phyloP scores from a whole-genome alignment of 2,329 filamentous ascomycete genomes.

The Botrytis elliptica region DNA sequence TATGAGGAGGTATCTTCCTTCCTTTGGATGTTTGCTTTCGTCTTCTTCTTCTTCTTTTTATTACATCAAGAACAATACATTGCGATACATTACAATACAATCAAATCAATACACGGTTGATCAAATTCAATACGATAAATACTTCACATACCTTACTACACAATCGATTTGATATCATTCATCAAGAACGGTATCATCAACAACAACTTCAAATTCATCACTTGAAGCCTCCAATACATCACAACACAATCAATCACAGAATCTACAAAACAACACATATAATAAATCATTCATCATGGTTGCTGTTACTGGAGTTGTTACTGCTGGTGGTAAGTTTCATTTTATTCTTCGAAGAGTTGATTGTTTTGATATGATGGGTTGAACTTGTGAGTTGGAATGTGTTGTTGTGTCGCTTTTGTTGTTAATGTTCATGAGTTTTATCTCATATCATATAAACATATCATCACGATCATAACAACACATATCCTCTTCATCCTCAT shows the following conservation, averaged over 20 bases:
- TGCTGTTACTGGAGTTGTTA: constrained; percentile 19
- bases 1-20: background rate
- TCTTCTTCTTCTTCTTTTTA: background rate
- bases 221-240: background rate
- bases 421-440: background rate
- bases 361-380: background rate
- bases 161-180: background rate
- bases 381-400: background rate
- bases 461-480: background rate
- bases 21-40: background rate
- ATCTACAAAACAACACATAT: background rate
- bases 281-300: constrained; percentile 17
- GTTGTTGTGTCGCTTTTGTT: background rate
- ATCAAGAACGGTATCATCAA: background rate
- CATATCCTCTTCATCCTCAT: background rate
- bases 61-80: background rate
- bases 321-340: constrained; percentile 18
- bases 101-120: background rate
- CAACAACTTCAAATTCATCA: background rate
- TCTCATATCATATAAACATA: background rate
- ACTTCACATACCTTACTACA: background rate
- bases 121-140: background rate
- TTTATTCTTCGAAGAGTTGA: background rate
- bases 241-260: background rate
- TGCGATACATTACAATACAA: background rate